These are phyloP conservation scores for Suhomyces faveliae DNA, from an alignment of 805 yeast species.

Conservation along the genomic window DNA sequence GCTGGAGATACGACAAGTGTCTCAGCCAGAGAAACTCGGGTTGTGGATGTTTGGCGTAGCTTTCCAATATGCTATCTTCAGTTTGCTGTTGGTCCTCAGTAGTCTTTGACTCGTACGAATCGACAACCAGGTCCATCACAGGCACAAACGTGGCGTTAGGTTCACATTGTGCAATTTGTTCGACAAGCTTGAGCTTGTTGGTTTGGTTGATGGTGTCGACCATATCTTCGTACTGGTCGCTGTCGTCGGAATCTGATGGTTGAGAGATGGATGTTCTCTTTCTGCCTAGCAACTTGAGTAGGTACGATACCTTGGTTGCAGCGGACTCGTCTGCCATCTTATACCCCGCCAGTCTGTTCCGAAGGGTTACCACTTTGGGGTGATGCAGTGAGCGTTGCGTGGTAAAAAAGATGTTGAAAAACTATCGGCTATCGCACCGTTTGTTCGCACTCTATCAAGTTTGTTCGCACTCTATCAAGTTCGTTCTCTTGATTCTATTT, in stretches of 20 bases:
- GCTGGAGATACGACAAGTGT: conserved; percentile 46
- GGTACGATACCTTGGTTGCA: conserved; percentile 13
- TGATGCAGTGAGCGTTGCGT: background rate
- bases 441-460: no score
- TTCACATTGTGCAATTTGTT: background rate
- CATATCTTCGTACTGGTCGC: conserved; percentile 23
- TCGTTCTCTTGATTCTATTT: no score
- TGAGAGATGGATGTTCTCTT: conserved; percentile 7
- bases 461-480: no score
- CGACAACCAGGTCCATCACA: conserved; percentile 3
- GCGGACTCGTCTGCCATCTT: conserved; percentile 1
- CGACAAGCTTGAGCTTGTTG: background rate
- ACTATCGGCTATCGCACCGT: no score
- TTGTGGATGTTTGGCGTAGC: conserved; percentile 4
- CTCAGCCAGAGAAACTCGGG: conserved; percentile 14
- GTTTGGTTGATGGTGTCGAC: conserved; percentile 5
- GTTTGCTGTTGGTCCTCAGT: conserved; percentile 11
- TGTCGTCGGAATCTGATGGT: background rate
- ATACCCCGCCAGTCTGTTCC: background rate
- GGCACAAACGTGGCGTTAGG: conserved; percentile 9
- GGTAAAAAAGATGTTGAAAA: background rate
- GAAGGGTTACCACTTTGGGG: background rate
- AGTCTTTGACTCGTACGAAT: conserved; percentile 12
- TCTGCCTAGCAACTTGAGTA: conserved; percentile 20
- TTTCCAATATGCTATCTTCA: conserved; percentile 10